Evolutionary conservation across 805 yeast species (phyloP).

Genomic region (Kazachstania kunashirensis): DNA sequence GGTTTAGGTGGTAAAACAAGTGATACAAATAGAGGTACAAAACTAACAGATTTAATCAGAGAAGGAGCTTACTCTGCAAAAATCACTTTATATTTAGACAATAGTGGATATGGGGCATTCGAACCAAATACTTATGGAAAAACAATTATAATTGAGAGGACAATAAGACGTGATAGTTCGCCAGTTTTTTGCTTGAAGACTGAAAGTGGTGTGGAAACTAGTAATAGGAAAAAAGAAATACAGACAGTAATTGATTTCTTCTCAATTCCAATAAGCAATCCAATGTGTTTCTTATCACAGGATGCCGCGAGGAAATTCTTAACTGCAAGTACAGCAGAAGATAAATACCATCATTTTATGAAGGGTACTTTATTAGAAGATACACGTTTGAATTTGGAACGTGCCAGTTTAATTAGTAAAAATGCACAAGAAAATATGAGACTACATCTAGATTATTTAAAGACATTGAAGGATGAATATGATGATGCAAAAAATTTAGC

Average conservation of each 20-base stretch:
- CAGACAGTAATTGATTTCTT: constrained; percentile 61
- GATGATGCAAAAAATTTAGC: constrained; percentile 36
- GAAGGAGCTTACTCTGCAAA: constrained; percentile 67
- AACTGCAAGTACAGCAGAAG: constrained; percentile 61
- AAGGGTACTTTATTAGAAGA: constrained; percentile 68
- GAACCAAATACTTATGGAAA: constrained; percentile 58
- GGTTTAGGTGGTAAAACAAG: constrained; percentile 85
- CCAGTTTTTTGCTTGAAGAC: constrained; percentile 47
- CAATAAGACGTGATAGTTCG: constrained; percentile 43
- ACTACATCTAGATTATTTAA: constrained; percentile 32
- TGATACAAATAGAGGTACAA: constrained; percentile 75
- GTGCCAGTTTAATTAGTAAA: constrained; percentile 30
- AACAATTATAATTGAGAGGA: constrained; percentile 60
- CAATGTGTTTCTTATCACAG: constrained; percentile 86
- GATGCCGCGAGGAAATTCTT: constrained; percentile 88
- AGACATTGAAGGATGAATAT: constrained; percentile 32
- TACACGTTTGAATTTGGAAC: constrained; percentile 44
- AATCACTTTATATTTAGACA: constrained; percentile 53
- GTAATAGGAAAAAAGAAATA: constrained; percentile 54
- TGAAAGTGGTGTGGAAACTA: constrained; percentile 41
- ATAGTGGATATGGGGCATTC: constrained; percentile 58
- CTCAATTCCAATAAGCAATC: constrained; percentile 76
- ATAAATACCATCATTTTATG: constrained; percentile 70
- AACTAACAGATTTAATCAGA: constrained; percentile 59
- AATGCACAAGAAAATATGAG: constrained; percentile 34